Percentiles rank a stretch among this genome's conserved stretches.
Conservation (phyloP, 2,329 filamentous ascomycete species). For the Pseudogymnoascus pannorum region DNA sequence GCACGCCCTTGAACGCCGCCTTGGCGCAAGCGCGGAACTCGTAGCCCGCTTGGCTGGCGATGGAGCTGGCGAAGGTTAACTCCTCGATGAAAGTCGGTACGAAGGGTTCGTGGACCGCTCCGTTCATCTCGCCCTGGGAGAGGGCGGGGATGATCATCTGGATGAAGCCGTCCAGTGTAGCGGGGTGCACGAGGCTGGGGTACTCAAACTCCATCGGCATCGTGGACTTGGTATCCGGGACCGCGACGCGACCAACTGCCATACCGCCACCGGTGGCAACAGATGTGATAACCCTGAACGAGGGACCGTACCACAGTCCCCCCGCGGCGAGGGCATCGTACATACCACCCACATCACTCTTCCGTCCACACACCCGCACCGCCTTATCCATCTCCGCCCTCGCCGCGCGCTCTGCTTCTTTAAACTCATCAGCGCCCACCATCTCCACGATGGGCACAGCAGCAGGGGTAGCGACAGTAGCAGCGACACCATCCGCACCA, state of each 20-base stretch:
- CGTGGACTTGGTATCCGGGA: constrained; percentile 36
- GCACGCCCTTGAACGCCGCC: not conserved
- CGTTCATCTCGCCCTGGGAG: constrained; percentile 11
- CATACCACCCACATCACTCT: constrained; percentile 24
- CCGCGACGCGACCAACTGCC: constrained; percentile 30
- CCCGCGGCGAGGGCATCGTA: constrained; percentile 40
- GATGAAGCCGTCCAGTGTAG: constrained; percentile 39
- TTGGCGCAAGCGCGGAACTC: not conserved
- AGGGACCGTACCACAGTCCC: constrained; percentile 43
- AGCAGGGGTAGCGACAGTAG: not conserved
- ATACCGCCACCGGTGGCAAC: constrained; percentile 33
- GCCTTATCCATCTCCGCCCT: constrained; percentile 24
- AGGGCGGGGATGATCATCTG: constrained; percentile 26
- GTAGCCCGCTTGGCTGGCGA: not conserved
- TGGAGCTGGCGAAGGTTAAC: not conserved
- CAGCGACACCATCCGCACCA: not conserved
- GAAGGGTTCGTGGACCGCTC: not conserved
- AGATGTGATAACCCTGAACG: constrained; percentile 44
- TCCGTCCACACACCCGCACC: not conserved
- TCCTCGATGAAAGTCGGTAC: not conserved
- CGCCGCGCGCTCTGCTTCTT: constrained; percentile 17
- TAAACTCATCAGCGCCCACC: not conserved
- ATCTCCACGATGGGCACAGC: not conserved
- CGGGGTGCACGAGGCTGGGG: constrained; percentile 38
- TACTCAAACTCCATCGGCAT: constrained; percentile 42